These are phyloP conservation scores for Biscutella laevigata DNA, from an alignment of 441 rosid species.

Conservation along the genomic window DNA sequence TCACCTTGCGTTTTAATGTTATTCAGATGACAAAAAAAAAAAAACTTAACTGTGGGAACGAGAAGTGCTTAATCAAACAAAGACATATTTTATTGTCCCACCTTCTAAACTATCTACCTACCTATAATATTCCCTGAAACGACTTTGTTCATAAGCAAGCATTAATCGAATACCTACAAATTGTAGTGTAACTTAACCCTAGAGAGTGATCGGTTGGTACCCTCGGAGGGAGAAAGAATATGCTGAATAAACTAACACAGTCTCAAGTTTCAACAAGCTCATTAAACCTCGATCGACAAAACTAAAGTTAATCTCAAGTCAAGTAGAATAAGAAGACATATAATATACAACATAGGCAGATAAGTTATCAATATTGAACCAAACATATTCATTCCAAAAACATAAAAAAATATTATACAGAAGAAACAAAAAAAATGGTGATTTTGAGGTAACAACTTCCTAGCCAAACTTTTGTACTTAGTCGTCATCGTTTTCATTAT, in stretches of 20 bases:
- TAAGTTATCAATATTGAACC: constrained; percentile 38
- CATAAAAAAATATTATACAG: too few species aligned
- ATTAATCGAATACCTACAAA: neutral
- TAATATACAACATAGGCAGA: too few species aligned
- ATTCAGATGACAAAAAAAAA: too few species aligned
- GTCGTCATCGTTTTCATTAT: constrained; percentile 17
- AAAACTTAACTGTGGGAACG: neutral
- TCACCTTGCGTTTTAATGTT: too few species aligned
- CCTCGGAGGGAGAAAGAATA: neutral
- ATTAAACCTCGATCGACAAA: neutral
- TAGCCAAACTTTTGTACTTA: constrained; percentile 50
- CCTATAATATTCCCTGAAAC: neutral
- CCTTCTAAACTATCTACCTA: neutral
- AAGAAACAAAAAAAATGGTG: too few species aligned
- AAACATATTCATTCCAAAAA: constrained; percentile 78
- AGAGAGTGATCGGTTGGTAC: neutral
- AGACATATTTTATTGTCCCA: neutral
- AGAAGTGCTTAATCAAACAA: neutral
- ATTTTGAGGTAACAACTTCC: constrained; percentile 82
- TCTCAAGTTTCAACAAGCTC: neutral
- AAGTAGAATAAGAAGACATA: neutral
- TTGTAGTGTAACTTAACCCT: neutral
- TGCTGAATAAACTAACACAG: neutral
- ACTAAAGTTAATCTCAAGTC: neutral
- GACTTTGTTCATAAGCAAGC: constrained; percentile 11